A percentile compares a stretch with the other conserved stretches of the same genome.
Evolutionary conservation across 805 yeast genomes (phyloP).

Genomic region (Starmerella geochares): DNA sequence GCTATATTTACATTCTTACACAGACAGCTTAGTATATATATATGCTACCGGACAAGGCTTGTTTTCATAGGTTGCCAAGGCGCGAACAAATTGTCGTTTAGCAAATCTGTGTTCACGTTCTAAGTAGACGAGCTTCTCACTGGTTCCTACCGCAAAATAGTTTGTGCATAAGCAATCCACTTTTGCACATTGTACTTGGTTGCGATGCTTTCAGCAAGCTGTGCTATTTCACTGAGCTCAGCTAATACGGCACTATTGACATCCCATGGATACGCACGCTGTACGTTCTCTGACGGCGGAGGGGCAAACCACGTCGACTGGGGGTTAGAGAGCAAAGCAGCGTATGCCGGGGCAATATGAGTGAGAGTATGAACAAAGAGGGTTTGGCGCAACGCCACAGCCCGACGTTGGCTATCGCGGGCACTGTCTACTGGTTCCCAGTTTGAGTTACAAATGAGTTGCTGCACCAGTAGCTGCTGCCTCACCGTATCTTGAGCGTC

Average conservation of each 20-base stretch:
- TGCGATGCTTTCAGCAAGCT: conserved; percentile 8
- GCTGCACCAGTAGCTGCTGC: conserved; percentile 17
- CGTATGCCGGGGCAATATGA: not conserved
- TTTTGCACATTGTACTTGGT: conserved; percentile 10
- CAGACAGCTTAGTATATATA: too few relatives aligned
- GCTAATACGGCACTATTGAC: not conserved
- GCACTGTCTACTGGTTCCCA: conserved; percentile 14
- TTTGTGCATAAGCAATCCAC: not conserved
- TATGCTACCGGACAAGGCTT: too few relatives aligned
- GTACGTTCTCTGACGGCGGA: not conserved
- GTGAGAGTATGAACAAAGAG: conserved; percentile 12
- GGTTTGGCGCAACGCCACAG: conserved; percentile 6
- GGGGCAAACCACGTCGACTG: not conserved
- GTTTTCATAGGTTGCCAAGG: too few relatives aligned
- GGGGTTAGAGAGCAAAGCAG: conserved; percentile 3
- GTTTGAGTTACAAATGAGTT: conserved; percentile 16
- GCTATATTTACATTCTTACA: too few relatives aligned
- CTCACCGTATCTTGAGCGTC: conserved; percentile 11
- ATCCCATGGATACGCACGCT: conserved; percentile 9
- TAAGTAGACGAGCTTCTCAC: not conserved
- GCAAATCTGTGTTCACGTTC: too few relatives aligned
- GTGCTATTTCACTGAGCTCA: conserved; percentile 9
- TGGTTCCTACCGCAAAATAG: not conserved
- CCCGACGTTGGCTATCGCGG: not conserved
- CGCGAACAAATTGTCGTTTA: too few relatives aligned